Base-by-base conservation (phyloP, 2,329 filamentous ascomycete genomes). In the Cytospora piceicola region DNA sequence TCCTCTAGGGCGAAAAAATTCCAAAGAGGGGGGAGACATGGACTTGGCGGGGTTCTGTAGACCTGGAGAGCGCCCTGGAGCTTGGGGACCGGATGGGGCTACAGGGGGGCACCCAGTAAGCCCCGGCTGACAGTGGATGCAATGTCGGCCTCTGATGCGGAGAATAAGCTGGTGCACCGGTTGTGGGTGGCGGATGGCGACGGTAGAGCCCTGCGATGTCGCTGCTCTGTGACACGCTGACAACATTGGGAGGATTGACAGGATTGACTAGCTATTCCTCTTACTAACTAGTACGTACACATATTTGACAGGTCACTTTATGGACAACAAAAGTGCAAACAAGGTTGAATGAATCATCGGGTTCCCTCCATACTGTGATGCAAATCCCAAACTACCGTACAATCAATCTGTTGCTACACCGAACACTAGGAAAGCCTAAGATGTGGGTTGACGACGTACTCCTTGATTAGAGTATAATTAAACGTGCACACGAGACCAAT, bases 381-480 rank as follows among this genome's bases (percentile, higher is more conserved):
- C 59, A 42, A 52, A 42, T 63, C 20, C 52, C 9, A 34, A 34
- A 57, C 59, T 63, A 66, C 58, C 55, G 17, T 66, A 66, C 66
- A 66, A 66, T 66, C 66, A 66, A 66, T 66, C 63, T 68, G 66
- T 68, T 59, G 56, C 63, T 36, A 59, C 58, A 60, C 39, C 53
- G 54, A 22, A 63, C 56, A 68, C 39, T 63, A 36, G 55, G 49
- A 59, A 61, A 62, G 20, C 51, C 63, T 59, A 63, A 42, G 59
- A 46, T 17, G 7, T 58, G 63, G 59, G 59, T 34, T 63, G 46
- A 51, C 58, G 34, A 49, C 24, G 53, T 22, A 57, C 55, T 51
- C 61, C 36, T 22, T 29, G 17, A 30, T 20, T 39, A 27, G 51
- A 53, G 49, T 53, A 42, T 32, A 30, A 52, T 56, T 54, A 54